These are phyloP conservation scores for Cyathus striatus DNA, from an alignment of 768 basidiomycete species.

Conservation along the genomic window DNA sequence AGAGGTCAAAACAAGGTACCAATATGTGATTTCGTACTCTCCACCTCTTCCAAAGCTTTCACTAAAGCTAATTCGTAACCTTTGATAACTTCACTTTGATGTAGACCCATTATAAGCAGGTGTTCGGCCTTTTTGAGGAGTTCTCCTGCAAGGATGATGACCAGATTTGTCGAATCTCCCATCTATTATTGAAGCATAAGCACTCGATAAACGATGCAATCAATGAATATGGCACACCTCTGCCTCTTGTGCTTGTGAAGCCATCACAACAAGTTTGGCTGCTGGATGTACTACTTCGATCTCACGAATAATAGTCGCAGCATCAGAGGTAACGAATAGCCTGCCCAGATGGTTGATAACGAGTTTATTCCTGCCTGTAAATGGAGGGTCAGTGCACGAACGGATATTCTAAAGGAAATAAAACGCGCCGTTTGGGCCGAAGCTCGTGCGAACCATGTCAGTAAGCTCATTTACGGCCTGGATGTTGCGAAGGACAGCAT, in stretches of 20 bases:
- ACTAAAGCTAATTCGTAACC: slow-evolving; percentile 90
- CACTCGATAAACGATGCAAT: neutral
- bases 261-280: slow-evolving; percentile 98
- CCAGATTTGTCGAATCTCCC: slow-evolving; percentile 96
- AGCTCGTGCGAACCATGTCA: slow-evolving; percentile 93
- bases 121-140: slow-evolving; percentile 90
- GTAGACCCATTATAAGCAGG: slow-evolving; percentile 92
- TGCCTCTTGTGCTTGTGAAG: slow-evolving; percentile 90
- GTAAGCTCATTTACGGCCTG: slow-evolving; percentile 94
- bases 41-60: slow-evolving; percentile 83
- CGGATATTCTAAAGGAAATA: slow-evolving; percentile 4
- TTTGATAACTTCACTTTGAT: slow-evolving; percentile 92
- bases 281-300: slow-evolving; percentile 98
- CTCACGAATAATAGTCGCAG: slow-evolving; percentile 96
- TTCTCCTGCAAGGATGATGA: slow-evolving; percentile 93
- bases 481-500: slow-evolving; percentile 95
- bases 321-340: slow-evolving; percentile 97
- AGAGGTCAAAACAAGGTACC: slow-evolving; percentile 10
- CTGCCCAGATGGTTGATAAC: slow-evolving; percentile 95
- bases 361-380: slow-evolving; percentile 91
- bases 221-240: slow-evolving; percentile 56
- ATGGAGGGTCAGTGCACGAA: slow-evolving; percentile 3
- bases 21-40: too few relatives aligned
- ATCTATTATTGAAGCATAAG: slow-evolving; percentile 45
- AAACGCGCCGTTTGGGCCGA: slow-evolving; percentile 87